Evolutionary conservation across 1,284 basidiomycete species (phyloP), one percentile per base, ranked within the genome.

Genomic region (Cryptococcus sp.): DNA sequence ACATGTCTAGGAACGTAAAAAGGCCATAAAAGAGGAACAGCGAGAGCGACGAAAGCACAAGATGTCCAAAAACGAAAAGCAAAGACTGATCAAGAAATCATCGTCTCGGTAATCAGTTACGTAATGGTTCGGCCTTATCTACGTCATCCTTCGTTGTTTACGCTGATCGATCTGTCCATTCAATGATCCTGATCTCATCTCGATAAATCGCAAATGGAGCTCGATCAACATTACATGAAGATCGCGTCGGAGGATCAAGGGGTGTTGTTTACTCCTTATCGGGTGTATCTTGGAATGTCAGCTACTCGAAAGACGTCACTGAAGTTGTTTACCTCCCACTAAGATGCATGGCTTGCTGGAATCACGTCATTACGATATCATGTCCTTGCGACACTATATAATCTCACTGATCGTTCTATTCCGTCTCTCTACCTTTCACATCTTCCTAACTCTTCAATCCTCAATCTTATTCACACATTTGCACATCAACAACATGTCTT

Each of bases 31-130:
- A 73, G 88, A 86, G 61, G 89, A 89, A 73, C 85, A 87, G 52
- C 83, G 87, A 65, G 92, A 96, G 78, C 89, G 84, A 76, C 82
- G 93, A 58, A 90, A 92, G 75, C 81, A 84, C 63, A 97, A 97
- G 79, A 91, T 97, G 81, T 89, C 90, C 52, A 97, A 97, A 76
- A 83, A 86, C 42, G 90, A 94, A 77, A 97, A 97, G 80, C 89
- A 89, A 77, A 82, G 85, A 49, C 83, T 83, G 62, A 82, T 96
- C 63, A 95, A 90, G 77, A 74, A 74, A 60, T 41, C 38, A n/a
- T 41, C 38, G 23, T 23, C 23, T n/a, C 10, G n/a, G 38, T 33
- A 34, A 43, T 44, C 41, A 15, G 15, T 46, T 11, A 11, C 30
- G 44, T 10, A 46, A 46, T 46, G 44, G 44, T n/a, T 46, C 44